Percentiles rank a stretch among this genome's conserved stretches.
These are phyloP conservation scores for Lactarius akahatsu DNA, from an alignment of 768 basidiomycete species.

Conservation along the genomic window DNA sequence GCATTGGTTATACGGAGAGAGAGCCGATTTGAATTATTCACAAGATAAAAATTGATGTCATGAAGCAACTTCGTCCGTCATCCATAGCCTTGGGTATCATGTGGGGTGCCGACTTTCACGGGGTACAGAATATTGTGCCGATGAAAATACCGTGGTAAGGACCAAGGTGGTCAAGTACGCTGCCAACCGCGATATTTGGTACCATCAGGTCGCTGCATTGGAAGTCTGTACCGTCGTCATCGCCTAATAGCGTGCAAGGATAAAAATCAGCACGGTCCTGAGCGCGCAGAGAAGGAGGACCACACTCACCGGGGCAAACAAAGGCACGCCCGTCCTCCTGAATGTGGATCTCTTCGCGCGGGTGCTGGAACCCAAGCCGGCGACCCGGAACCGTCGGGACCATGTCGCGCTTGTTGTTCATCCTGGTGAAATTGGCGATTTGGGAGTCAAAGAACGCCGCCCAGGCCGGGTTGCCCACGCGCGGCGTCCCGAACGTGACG, in stretches of 20 bases:
- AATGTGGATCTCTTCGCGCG: slow-evolving; percentile 22
- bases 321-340: slow-evolving; percentile 17
- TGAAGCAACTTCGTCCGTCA: not conserved
- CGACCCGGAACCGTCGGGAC: slow-evolving; percentile 26
- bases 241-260: slow-evolving; percentile 13
- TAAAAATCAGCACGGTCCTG: not conserved
- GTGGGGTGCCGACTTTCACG: slow-evolving; percentile 1
- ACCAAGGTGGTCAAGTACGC: slow-evolving; percentile 56
- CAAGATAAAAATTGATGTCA: not conserved
- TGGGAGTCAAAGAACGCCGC: slow-evolving; percentile 23
- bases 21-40: not conserved
- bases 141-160: slow-evolving; percentile 56
- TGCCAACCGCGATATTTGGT: slow-evolving; percentile 43
- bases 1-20: not conserved
- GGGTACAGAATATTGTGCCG: slow-evolving; percentile 46
- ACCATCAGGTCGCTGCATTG: slow-evolving; percentile 57
- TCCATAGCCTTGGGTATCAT: not conserved
- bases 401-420: slow-evolving; percentile 24
- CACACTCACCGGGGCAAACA: slow-evolving; percentile 19
- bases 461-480: slow-evolving; percentile 23
- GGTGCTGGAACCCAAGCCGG: slow-evolving; percentile 22
- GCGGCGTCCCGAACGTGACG: slow-evolving; percentile 28
- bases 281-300: too few relatives aligned
- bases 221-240: slow-evolving; percentile 55
- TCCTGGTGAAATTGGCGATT: slow-evolving; percentile 25